Conservation (phyloP, 2,329 filamentous ascomycete genomes). For the Hymenotorrendiella dingleyae region DNA sequence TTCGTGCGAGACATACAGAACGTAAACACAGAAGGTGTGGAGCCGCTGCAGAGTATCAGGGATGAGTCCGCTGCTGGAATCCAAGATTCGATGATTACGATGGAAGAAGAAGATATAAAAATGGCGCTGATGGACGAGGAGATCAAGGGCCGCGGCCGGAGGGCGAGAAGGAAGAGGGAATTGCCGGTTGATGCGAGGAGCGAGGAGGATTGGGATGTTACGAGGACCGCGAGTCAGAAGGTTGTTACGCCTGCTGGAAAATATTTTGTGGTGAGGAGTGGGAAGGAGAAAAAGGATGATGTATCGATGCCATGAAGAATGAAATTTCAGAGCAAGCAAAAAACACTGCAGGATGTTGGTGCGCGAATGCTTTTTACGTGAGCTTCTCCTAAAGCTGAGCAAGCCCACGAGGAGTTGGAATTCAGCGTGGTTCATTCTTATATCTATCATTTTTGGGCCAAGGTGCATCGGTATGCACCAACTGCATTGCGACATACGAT, state of each 20-base stretch:
- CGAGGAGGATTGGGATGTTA: conserved; percentile 28
- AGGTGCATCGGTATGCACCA: too few species aligned
- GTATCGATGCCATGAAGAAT: too few species aligned
- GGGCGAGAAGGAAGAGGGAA: conserved; percentile 25
- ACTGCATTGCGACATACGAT: too few species aligned
- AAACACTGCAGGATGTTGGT: too few species aligned
- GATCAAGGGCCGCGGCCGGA: conserved; percentile 42
- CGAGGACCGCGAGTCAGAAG: conserved; percentile 27
- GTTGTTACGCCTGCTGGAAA: conserved; percentile 26
- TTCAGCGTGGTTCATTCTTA: too few species aligned
- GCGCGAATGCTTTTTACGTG: too few species aligned
- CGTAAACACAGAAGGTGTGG: conserved; percentile 66
- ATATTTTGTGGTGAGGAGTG: conserved; percentile 33
- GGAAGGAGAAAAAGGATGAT: conserved; percentile 21
- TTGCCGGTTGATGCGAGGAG: conserved; percentile 11
- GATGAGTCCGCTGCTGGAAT: conserved; percentile 64
- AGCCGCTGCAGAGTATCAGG: conserved; percentile 71
- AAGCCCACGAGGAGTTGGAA: too few species aligned
- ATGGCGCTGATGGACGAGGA: conserved; percentile 55
- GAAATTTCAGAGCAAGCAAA: too few species aligned
- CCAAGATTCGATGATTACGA: conserved; percentile 50
- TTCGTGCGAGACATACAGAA: conserved; percentile 85
- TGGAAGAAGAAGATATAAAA: conserved; percentile 41
- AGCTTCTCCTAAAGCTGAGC: too few species aligned
- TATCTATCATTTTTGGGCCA: too few species aligned